Evolutionary conservation across 2,329 filamentous ascomycete genomes (phyloP), one percentile per base, ranked within the genome.

Genomic region (Parascedosporium putredinis): DNA sequence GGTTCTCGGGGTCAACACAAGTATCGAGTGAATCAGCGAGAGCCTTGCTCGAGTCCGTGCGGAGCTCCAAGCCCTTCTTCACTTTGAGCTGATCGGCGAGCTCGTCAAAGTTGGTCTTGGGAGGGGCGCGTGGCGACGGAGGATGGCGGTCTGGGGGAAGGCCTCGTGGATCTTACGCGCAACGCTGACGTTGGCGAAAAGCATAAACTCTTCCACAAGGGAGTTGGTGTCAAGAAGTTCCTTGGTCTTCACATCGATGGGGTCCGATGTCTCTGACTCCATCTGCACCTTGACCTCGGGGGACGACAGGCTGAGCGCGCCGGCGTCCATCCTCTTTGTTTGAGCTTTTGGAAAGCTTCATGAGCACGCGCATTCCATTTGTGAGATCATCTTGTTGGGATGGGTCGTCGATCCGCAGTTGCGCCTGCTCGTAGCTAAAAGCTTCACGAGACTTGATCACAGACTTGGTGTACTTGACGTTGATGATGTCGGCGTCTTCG

Each of bases 161-260:
- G 89, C 83, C 45, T 86, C 79, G 69, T 95, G 88, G 62, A 95
- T 94, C 65, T 88, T 91, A 56, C 82, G 78, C 5, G 91, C 93
- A 25, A 98, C 94, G 57, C 85, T 91, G 61, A 88, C 89, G 69
- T 98, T 98, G 73, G 93, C 94, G 64, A 97, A 86, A 62, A 98
- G 75, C 93, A 98, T 98, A 75, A 98, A 97, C 64, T 98, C 93
- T 64, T 98, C 93, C 24, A 98, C 94, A 4, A 98, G 79, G 20
- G 91, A 96, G 71, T 97, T 98, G 49, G 93, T 98, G 61, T 93
- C 90, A 33, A 98, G 81, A 47, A 90, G 81, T 59, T 90, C 78
- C 69, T 98, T 98, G 5, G 90, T 95, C 73, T 97, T 89, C 57
- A 98, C 88, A 59, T 97, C 93, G 50, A 95, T 84, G 1, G 93